Evolutionary conservation across 2,329 filamentous ascomycete species (phyloP).

Genomic region (Colletotrichum spaethianum): DNA sequence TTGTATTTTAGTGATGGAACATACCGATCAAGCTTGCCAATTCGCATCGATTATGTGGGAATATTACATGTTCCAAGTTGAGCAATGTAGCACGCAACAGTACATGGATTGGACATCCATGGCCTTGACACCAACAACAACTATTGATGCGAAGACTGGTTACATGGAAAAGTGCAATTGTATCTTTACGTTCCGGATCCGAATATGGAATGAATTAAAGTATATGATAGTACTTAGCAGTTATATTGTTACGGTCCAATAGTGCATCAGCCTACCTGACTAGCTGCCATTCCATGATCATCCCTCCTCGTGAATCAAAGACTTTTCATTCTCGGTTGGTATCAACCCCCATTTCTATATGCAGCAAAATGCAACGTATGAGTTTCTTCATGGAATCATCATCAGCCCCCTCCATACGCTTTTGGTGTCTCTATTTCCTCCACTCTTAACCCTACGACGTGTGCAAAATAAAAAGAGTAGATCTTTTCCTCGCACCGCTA

Average conservation of each 20-base stretch:
- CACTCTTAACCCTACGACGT: too few species aligned
- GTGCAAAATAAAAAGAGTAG: not conserved
- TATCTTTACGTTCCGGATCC: not conserved
- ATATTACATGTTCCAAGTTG: too few species aligned
- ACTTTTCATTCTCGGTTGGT: slow-evolving; percentile 26
- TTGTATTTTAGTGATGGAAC: too few species aligned
- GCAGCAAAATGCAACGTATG: slow-evolving; percentile 7
- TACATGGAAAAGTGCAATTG: too few species aligned
- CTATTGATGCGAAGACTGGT: not conserved
- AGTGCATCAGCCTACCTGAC: not conserved
- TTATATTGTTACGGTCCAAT: not conserved
- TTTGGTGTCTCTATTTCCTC: not conserved
- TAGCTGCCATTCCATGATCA: not conserved
- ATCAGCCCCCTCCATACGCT: not conserved
- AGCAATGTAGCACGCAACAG: too few species aligned
- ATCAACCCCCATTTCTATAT: slow-evolving; percentile 21
- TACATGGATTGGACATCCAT: too few species aligned
- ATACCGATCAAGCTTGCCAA: too few species aligned
- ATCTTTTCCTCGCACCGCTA: not conserved
- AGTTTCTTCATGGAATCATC: slow-evolving; percentile 14
- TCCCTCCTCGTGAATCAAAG: not conserved
- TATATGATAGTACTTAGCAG: not conserved
- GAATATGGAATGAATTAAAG: not conserved
- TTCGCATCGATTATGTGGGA: too few species aligned
- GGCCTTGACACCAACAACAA: not conserved